A percentile compares a stretch with the other conserved stretches of the same genome.
Conservation (phyloP, 768 basidiomycete species). For the Serendipita sp. region DNA sequence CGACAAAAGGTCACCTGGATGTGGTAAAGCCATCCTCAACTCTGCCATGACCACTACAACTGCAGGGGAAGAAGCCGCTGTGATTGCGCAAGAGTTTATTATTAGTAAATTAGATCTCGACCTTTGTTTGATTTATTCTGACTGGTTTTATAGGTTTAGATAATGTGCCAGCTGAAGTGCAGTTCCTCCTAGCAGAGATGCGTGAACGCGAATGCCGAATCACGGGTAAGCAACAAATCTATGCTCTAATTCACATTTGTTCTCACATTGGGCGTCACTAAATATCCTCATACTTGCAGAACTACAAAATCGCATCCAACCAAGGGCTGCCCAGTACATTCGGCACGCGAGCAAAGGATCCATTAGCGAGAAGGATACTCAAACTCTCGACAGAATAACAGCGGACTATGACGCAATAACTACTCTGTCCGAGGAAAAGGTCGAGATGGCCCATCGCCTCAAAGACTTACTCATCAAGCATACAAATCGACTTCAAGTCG, state of each 20-base stretch:
- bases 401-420: background rate
- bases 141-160: background rate
- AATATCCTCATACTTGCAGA: background rate
- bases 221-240: background rate
- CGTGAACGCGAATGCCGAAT: background rate
- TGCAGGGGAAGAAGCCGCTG: slow-evolving; percentile 1
- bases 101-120: background rate
- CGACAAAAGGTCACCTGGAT: too few relatives aligned
- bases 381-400: background rate
- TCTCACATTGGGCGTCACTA: background rate
- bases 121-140: background rate
- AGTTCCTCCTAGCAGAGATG: slow-evolving; percentile 3
- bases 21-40: too few relatives aligned
- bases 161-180: slow-evolving; percentile 1
- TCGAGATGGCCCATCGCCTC: background rate
- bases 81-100: slow-evolving; percentile 1
- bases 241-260: background rate
- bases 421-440: slow-evolving; percentile 1
- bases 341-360: background rate
- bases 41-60: background rate
- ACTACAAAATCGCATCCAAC: background rate
- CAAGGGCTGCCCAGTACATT: background rate
- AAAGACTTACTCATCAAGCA: background rate
- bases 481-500: slow-evolving; percentile 3
- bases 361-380: background rate